Percentiles rank a stretch among this genome's conserved stretches.
Evolutionary conservation across 2,329 filamentous ascomycete species (phyloP).

Genomic region (Botrytis aclada): DNA sequence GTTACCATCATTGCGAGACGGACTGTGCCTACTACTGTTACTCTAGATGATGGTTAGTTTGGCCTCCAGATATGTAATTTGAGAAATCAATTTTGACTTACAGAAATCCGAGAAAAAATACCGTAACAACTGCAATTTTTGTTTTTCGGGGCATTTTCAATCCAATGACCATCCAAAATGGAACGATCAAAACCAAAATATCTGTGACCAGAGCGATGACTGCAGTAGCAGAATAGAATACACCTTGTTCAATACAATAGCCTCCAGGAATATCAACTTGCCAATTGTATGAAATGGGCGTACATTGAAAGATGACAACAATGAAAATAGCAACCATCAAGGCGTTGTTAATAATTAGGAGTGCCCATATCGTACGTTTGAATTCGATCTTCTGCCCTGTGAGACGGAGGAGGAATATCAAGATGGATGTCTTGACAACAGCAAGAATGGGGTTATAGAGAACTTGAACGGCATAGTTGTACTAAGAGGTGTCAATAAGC

Average conservation of each 20-base stretch:
- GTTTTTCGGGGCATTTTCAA: constrained; percentile 7
- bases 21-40: not conserved
- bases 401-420: not conserved
- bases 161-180: not conserved
- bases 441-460: not conserved
- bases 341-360: not conserved
- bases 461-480: not conserved
- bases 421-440: not conserved
- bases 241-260: not conserved
- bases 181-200: not conserved
- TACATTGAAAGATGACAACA: not conserved
- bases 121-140: not conserved
- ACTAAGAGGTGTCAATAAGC: not conserved
- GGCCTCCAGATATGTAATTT: not conserved
- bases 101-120: not conserved
- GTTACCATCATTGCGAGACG: not conserved
- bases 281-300: not conserved
- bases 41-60: not conserved
- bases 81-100: not conserved
- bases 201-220: not conserved
- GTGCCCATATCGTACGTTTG: not conserved
- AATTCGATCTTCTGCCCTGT: not conserved
- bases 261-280: not conserved
- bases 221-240: not conserved
- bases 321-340: not conserved